These are phyloP conservation scores for Kurtzmaniella quercitrusa DNA, from an alignment of 1,139 yeast species.

Conservation along the genomic window DNA sequence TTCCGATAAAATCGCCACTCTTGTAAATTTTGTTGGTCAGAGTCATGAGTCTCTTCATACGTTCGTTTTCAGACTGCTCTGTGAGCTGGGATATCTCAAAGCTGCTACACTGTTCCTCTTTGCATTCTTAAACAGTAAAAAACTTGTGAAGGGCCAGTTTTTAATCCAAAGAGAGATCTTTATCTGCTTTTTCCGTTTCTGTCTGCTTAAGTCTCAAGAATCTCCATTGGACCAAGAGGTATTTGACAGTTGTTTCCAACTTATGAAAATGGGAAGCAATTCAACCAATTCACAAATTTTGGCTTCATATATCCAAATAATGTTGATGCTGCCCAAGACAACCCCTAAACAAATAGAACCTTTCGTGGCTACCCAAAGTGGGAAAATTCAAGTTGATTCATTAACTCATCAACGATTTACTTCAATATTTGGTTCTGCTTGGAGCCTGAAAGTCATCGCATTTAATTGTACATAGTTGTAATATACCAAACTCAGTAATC, in stretches of 20 bases:
- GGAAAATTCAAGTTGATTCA: neutral
- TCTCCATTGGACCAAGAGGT: neutral
- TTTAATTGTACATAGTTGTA: neutral
- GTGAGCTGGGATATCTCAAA: constrained; percentile 4
- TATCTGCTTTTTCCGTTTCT: neutral
- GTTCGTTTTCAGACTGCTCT: constrained; percentile 6
- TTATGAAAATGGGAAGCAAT: neutral
- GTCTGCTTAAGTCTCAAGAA: neutral
- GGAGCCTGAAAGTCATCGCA: neutral
- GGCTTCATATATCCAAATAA: neutral
- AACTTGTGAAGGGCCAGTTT: neutral
- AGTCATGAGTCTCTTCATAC: constrained; percentile 4
- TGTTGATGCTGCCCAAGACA: constrained; percentile 1
- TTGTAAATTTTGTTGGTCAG: constrained; percentile 1
- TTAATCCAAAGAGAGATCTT: neutral
- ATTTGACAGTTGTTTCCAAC: neutral
- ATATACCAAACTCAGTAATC: neutral
- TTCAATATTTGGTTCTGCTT: neutral
- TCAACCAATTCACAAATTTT: neutral
- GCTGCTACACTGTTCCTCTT: constrained; percentile 3
- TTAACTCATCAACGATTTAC: neutral
- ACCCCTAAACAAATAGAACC: constrained; percentile 1
- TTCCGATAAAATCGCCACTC: constrained; percentile 3
- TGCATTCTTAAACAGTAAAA: neutral
- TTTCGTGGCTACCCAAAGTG: neutral